Base-by-base conservation (phyloP, 2,329 filamentous ascomycete species). In the Fusarium palustre region DNA sequence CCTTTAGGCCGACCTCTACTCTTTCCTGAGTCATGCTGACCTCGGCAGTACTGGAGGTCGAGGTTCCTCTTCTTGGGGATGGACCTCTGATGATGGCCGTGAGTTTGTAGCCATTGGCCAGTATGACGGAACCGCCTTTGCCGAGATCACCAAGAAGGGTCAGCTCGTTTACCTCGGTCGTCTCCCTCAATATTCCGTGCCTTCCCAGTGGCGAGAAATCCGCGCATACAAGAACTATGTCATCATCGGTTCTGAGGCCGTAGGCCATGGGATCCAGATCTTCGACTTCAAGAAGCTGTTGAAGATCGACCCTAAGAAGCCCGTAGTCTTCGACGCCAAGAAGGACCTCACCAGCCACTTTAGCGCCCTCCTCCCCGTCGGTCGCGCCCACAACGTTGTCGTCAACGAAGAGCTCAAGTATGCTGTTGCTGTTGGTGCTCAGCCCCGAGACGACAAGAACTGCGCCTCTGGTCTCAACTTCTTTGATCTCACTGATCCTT, bases 261-360 rank as follows among this genome's bases (percentile, higher is more conserved):
- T 75, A 9, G 76, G 78, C 41, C 88, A 90, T 68, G 85, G 86
- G 24, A 81, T 90, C n/a, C 88, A 90, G 76, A 85, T 90, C 74
- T 90, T 90, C 60, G 87, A 90, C 69, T 81, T 89, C 79, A 84
- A 79, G 67, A 88, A 78, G 77, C 80, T 88, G 5, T 74, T 84
- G n/a, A 76, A 76, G 16, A 75, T 87, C 46, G 76, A 84, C 70
- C 80, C 83, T 0, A 73, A 80, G 7, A 77, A 75, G 18, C 81
- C 77, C 33, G 74, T 72, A 56, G 70, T 66, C n/a, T 82, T 80
- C 47, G 73, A 71, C 68, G 75, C 74, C 13, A 70, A 73, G 43
- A 72, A 66, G 7, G 80, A 81, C 16, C 72, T 82, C 4, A 77
- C 78, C 1, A 78, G 78, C 1, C 77, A 76, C 64, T 82, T 79